Evolutionary conservation across 2,329 filamentous ascomycete genomes (phyloP), one percentile per base, ranked within the genome.

Genomic region (Paraphaeosphaeria sporulosa): DNA sequence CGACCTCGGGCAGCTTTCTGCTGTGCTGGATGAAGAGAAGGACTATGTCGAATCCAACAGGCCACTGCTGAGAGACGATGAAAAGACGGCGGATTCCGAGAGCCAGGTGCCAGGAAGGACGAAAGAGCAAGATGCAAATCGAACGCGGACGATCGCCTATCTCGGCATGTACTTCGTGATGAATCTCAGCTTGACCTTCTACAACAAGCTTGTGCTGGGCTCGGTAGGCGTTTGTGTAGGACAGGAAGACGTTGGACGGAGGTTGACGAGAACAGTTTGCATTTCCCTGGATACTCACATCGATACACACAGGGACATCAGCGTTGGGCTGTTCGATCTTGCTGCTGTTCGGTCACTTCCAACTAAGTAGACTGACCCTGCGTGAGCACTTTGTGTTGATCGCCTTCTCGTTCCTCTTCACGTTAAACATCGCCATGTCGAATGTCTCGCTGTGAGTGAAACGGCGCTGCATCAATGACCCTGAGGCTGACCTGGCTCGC

Each of bases 351-450:
- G 50, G 50, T 12, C 36, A 53, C 36, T 53, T 53, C 23, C 36
- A 53, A 12, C 12, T 53, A 36, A 53, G 50, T 36, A 53, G 38
- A 23, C 36, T 53, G 50, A 30, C 50, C 17, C 21, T 42, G 32
- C 50, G 50, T 30, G 50, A 53, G 23, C 50, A 53, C 34, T 30
- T 53, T 2, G 34, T 42, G 7, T 23, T 53, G 21, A 19, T 53
- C 10, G 30, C 38, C 5, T 53, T 53, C 27, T 53, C 50, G 38
- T 21, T 53, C 23, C 50, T 53, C 8, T 53, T 53, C 50, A 53
- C 50, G 36, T 36, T 53, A 23, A 53, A 53, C 36, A 53, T 53
- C 25, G 50, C 50, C 21, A 53, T 53, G 50, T 53, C 50, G 36
- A 53, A 53, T 19, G 50, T 53, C 23, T 53, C 50, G 25, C 21